phyloP scores from a whole-genome alignment of 345 rosid species.

The Camelina sativa region DNA sequence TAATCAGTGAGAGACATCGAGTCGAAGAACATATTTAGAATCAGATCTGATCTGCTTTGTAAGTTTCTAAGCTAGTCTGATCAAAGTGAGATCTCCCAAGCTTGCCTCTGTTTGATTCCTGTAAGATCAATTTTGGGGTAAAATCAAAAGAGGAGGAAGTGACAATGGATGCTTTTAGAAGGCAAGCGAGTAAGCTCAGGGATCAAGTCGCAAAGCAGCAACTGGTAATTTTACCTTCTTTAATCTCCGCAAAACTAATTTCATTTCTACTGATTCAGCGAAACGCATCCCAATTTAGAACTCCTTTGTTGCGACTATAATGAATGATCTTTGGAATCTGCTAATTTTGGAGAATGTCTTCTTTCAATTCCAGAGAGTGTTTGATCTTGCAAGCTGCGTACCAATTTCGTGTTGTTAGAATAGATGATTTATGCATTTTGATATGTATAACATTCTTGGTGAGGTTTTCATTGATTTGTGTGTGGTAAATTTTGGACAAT shows the following conservation, averaged over 20 bases:
- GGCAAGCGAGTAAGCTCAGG: constrained; percentile 89
- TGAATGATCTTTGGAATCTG: no score
- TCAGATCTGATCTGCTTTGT: constrained; percentile 41
- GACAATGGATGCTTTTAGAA: constrained; percentile 84
- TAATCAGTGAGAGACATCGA: constrained; percentile 31
- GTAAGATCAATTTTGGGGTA: neutral
- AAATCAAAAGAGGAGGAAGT: constrained; percentile 10
- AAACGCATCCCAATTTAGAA: neutral
- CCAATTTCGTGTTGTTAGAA: neutral
- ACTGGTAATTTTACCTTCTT: constrained; percentile 30
- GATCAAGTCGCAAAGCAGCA: constrained; percentile 99
- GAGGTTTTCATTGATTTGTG: constrained; percentile 7
- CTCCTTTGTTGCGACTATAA: neutral
- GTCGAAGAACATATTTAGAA: constrained; percentile 25
- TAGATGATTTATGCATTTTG: constrained; percentile 2
- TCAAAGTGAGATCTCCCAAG: constrained; percentile 2
- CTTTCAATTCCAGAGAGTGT: no score
- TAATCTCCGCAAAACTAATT: neutral
- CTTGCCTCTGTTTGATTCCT: neutral
- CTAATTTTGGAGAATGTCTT: no score
- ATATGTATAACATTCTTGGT: constrained; percentile 37
- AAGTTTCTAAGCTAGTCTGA: constrained; percentile 16
- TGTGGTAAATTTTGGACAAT: constrained; percentile 14
- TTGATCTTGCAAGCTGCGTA: neutral
- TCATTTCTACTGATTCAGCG: neutral